A percentile compares a stretch with the other conserved stretches of the same genome.
These are phyloP conservation scores for Vaccinium darrowii DNA, from an alignment of 148 eudicot species.

Conservation along the genomic window DNA sequence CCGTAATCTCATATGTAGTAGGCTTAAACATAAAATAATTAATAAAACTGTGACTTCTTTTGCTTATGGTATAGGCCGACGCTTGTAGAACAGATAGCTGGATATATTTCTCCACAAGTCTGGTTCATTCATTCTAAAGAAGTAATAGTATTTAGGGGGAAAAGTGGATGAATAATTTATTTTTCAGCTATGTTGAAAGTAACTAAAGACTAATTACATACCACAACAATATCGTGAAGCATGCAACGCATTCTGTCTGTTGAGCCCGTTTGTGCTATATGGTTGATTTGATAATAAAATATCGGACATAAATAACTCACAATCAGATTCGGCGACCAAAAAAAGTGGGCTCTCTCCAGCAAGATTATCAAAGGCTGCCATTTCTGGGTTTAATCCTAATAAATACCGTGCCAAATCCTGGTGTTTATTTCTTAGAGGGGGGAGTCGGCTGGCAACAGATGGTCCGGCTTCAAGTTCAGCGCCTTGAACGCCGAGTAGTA, in stretches of 20 bases:
- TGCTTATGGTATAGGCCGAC: too few species aligned
- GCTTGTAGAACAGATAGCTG: too few species aligned
- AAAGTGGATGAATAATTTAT: not conserved
- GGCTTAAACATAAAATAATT: too few species aligned
- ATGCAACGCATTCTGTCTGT: conserved; percentile 22
- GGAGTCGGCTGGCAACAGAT: too few species aligned
- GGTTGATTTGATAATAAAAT: conserved; percentile 18
- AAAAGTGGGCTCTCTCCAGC: conserved; percentile 34
- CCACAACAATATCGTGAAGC: not conserved
- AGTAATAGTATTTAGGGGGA: too few species aligned
- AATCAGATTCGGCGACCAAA: conserved; percentile 39
- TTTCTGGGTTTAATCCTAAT: conserved; percentile 24
- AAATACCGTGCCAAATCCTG: conserved; percentile 34
- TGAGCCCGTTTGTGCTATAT: conserved; percentile 34
- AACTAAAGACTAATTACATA: not conserved
- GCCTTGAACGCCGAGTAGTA: too few species aligned
- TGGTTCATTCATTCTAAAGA: too few species aligned
- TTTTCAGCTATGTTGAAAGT: not conserved
- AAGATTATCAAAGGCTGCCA: conserved; percentile 31
- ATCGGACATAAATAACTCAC: conserved; percentile 24
- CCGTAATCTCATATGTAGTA: too few species aligned
- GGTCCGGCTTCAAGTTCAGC: too few species aligned
- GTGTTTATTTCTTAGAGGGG: conserved; percentile 25
- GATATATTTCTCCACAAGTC: too few species aligned
- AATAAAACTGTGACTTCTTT: too few species aligned